Percentiles rank a stretch among this genome's conserved stretches.
Evolutionary conservation across 148 eudicot genomes (phyloP).

Genomic region (Arctostaphylos glauca): DNA sequence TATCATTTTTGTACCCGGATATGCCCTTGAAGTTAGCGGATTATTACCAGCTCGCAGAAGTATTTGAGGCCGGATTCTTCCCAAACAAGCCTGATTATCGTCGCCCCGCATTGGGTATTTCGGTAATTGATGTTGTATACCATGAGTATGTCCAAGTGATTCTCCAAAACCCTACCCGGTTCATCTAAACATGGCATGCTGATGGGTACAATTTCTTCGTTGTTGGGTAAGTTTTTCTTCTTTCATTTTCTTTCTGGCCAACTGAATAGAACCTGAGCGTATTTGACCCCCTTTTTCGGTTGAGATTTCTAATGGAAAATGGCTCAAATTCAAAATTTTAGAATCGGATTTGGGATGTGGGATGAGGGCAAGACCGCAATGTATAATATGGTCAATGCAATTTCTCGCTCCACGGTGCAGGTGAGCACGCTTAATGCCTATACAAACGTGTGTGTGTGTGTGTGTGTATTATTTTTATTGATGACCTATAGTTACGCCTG

Average conservation of each 20-base stretch:
- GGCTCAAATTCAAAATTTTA: background rate
- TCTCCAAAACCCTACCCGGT: slow-evolving; percentile 19
- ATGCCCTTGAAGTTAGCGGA: slow-evolving; percentile 31
- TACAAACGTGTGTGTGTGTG: too few species aligned
- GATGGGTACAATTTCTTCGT: slow-evolving; percentile 35
- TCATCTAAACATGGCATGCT: slow-evolving; percentile 30
- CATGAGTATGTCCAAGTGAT: slow-evolving; percentile 29
- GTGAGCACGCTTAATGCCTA: background rate
- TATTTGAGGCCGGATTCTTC: slow-evolving; percentile 8
- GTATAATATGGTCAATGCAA: slow-evolving; percentile 31
- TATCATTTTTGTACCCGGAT: slow-evolving; percentile 21
- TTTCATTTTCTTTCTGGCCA: too few species aligned
- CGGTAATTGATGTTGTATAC: slow-evolving; percentile 23
- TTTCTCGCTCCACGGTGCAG: slow-evolving; percentile 30
- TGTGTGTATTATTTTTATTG: too few species aligned
- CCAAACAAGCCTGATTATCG: slow-evolving; percentile 12
- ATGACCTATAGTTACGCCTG: too few species aligned
- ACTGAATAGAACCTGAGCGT: too few species aligned
- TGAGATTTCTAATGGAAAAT: background rate
- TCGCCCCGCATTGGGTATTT: slow-evolving; percentile 14
- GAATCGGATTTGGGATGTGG: slow-evolving; percentile 28
- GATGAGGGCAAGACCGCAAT: slow-evolving; percentile 11
- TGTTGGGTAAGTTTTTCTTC: slow-evolving; percentile 21
- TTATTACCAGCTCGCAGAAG: slow-evolving; percentile 18
- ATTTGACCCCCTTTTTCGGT: background rate